Percentiles rank a stretch among this genome's conserved stretches.
phyloP scores from a whole-genome alignment of 805 yeast genomes.

The Yamadazyma akitaensis region DNA sequence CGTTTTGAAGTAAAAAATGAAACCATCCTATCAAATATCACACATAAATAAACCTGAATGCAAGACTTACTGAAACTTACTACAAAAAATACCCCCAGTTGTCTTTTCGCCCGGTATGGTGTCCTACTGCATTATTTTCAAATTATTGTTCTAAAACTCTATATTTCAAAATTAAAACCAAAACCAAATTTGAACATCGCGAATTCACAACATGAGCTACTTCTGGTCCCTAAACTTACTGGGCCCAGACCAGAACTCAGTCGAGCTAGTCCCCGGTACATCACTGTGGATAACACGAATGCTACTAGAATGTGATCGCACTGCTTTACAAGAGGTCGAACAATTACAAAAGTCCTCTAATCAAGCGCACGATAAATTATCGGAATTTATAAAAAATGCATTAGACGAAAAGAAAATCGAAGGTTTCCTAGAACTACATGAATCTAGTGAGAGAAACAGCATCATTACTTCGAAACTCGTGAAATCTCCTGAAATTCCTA shows the following conservation, averaged over 20 bases:
- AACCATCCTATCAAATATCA: too few relatives aligned
- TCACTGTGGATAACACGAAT: slow-evolving; percentile 48
- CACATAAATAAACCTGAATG: too few relatives aligned
- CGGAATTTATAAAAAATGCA: slow-evolving; percentile 39
- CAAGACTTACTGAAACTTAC: too few relatives aligned
- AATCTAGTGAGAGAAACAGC: neutral
- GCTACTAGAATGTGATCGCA: slow-evolving; percentile 39
- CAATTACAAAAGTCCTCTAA: slow-evolving; percentile 36
- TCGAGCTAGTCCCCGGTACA: slow-evolving; percentile 41
- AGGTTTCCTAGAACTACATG: neutral
- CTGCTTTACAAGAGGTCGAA: slow-evolving; percentile 36
- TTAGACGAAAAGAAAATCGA: slow-evolving; percentile 13
- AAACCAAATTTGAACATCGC: neutral
- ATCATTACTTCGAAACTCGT: neutral
- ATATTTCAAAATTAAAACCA: too few relatives aligned
- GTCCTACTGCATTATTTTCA: too few relatives aligned
- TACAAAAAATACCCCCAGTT: too few relatives aligned
- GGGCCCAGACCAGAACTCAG: neutral
- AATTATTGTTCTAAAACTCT: too few relatives aligned
- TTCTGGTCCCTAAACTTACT: slow-evolving; percentile 4
- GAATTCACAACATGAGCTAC: slow-evolving; percentile 4
- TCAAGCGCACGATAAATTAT: slow-evolving; percentile 38
- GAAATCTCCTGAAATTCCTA: neutral
- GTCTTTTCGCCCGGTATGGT: too few relatives aligned
- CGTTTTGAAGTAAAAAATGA: too few relatives aligned